Evolutionary conservation across 208 protist genomes (phyloP).

Genomic region (Acanthamoeba royreba): DNA sequence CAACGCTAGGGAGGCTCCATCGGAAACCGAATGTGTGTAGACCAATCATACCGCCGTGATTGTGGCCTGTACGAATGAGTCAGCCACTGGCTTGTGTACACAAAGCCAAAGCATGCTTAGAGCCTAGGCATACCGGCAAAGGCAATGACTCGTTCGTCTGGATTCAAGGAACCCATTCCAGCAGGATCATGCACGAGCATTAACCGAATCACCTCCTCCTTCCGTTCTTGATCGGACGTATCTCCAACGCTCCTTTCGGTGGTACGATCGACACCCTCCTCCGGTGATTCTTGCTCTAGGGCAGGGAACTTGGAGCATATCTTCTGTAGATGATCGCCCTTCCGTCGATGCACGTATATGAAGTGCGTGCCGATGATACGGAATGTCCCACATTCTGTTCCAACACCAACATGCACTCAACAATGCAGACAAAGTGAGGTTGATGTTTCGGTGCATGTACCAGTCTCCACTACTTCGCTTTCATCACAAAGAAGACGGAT

Average conservation of each 20-base stretch:
- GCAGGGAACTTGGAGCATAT: conserved; percentile 4
- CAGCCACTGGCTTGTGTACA: no score
- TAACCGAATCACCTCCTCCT: neutral
- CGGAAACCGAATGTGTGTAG: neutral
- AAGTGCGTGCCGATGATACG: neutral
- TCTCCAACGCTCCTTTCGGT: no score
- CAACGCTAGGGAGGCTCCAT: neutral
- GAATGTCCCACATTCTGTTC: neutral
- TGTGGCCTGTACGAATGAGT: neutral
- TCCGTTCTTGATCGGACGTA: no score
- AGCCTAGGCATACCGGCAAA: conserved; percentile 29
- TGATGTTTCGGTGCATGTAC: no score
- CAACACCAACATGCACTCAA: neutral
- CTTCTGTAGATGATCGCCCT: neutral
- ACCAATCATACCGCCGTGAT: neutral
- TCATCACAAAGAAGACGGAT: neutral
- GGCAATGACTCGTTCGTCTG: neutral
- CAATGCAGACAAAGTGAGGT: no score
- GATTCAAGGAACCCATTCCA: neutral
- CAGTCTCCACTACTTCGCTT: neutral
- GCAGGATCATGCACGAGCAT: conserved; percentile 4
- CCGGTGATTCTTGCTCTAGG: neutral
- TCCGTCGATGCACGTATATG: neutral
- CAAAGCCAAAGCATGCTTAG: no score
- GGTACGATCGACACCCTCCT: no score